Evolutionary conservation across 2,329 filamentous ascomycete genomes (phyloP), one percentile per base, ranked within the genome.

Genomic region (Botryotinia globosa): DNA sequence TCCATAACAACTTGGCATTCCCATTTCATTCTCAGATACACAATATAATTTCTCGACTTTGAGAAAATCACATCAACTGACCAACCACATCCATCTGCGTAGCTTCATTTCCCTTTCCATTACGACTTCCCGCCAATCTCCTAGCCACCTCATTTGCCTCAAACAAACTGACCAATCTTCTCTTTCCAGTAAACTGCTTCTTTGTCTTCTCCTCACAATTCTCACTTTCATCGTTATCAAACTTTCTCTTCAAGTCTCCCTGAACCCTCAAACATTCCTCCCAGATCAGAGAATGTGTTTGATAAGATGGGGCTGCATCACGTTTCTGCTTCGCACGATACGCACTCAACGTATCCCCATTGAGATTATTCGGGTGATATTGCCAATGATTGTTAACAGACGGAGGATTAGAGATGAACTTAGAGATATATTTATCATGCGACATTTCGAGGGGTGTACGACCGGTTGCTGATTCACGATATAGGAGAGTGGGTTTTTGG

Each of bases 401-500:
- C 1, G 75, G 71, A 8, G 76, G 73, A 10, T 74, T 54, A 14
- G 74, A 71, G 25, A 78, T 75, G 63, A 73, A 72, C 5, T 76
- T 77, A 12, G 82, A 81, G 3, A 87, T 82, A 74, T 86, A 85
- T 1, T 81, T 80, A 69, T 92, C 89, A 68, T 87, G 83, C 0
- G 90, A 88, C 66, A 92, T 82, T 77, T 96, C 92, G 42, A 86
- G 85, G 0, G 93, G 91, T 0, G 92, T 96, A 25, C 88, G 86
- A 2, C 93, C 93, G 0, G 92, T 92, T 0, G 92, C 88, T 76
- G 94, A 94, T 80, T 96, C 93, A 34, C 90, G 87, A 76, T 88
- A 86, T 18, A 94, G 81, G 4, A 92, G 77, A 0, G 69, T 39
- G 0, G 78, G 74, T 4, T 79, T 77, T 18, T 76, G 74, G 6